Evolutionary conservation across 352 stramenopile species (phyloP), one percentile per base, ranked within the genome.

Genomic region (Thalassiosira hispida): DNA sequence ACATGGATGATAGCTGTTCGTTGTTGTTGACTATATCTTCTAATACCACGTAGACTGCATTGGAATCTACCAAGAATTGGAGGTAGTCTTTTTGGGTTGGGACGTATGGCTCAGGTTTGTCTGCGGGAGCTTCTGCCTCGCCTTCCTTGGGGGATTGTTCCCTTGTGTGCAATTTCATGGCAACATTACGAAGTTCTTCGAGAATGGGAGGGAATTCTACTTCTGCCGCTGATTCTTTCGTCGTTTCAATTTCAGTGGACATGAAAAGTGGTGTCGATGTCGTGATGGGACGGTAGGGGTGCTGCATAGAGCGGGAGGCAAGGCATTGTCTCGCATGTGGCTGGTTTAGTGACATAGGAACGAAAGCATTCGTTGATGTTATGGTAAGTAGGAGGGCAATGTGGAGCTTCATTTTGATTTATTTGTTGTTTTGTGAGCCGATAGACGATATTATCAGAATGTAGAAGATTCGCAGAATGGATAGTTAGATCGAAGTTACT

Each of bases 141-240:
- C 87, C 87, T 84, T 91, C 85, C 71, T 85, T 79, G n/a, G 87
- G 87, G 25, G 87, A 74, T 67, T 93, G 87, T 66, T 77, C 67
- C 70, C 68, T 71, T 2, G 87, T 93, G 60, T 93, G 87, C 23
- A 93, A 49, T 59, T 78, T 79, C 87, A 93, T 93, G 9, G 87
- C 87, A 14, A 87, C 83, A 33, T 82, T 83, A 53, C 87, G 67
- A 9, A 93, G 73, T 72, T 93, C 87, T 16, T 53, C 53, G 23
- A 81, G 59, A 25, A 81, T 81, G 18, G 73, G 59, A 25, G 72
- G 63, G 20, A 72, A 76, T 8, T n/a, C 79, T 51, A 27, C 29
- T 61, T 35, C 62, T 52, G 29, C 18, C 20, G 18, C 55, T n/a
- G 57, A 18, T 40, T 52, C 1, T 23, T 35, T 40, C 14, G 31